phyloP scores from a whole-genome alignment of 176 grass and related monocot genomes.

The Luzula sylvatica region DNA sequence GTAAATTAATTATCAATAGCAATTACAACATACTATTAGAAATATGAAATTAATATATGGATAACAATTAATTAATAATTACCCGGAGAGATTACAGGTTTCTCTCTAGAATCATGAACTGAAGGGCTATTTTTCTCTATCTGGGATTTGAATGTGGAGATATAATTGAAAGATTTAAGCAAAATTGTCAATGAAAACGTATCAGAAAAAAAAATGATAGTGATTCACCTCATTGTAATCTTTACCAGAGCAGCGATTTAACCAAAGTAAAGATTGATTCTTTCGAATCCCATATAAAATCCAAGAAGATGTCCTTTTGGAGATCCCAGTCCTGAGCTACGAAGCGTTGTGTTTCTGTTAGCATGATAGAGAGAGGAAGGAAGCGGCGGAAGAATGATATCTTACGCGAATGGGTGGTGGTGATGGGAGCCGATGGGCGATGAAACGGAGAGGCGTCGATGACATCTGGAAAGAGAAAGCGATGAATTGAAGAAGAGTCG shows the following conservation, averaged over 20 bases:
- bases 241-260: constrained; percentile 11
- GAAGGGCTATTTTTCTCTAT: constrained; percentile 9
- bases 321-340: constrained; percentile 4
- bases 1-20: constrained; percentile 4
- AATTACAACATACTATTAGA: background rate
- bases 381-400: background rate
- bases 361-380: background rate
- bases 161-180: background rate
- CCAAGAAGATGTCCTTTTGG: constrained; percentile 12
- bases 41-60: background rate
- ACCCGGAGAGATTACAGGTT: constrained; percentile 14
- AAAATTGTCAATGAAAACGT: background rate
- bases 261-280: background rate
- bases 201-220: background rate
- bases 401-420: constrained; percentile 11
- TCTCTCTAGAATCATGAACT: background rate
- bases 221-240: constrained; percentile 21
- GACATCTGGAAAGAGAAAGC: background rate
- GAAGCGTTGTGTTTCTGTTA: background rate
- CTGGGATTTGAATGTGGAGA: background rate
- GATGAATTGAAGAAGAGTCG: too few relatives aligned
- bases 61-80: constrained; percentile 1
- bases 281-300: background rate
- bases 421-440: constrained; percentile 4
- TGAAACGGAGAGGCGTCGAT: background rate